phyloP scores from a whole-genome alignment of 345 rosid species.

The Gossypium ekmanianum region DNA sequence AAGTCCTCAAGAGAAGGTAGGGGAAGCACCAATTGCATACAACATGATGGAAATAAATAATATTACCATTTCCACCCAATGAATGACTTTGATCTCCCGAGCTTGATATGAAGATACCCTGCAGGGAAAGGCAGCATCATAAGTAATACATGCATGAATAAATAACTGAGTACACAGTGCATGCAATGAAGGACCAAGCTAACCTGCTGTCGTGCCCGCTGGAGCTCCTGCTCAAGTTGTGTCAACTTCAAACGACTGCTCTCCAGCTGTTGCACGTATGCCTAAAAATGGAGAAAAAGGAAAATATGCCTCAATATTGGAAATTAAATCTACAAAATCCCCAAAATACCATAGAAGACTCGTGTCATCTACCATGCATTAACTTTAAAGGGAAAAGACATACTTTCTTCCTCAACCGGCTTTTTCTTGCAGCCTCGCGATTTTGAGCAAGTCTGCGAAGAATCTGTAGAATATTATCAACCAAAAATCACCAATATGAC shows the following conservation, averaged over 20 bases:
- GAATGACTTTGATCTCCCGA: constrained; percentile 93
- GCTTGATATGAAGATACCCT: constrained; percentile 97
- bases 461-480: constrained; percentile 48
- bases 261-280: constrained; percentile 97
- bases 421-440: constrained; percentile 97
- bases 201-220: constrained; percentile 98
- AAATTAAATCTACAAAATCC: not conserved
- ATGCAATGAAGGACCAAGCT: constrained; percentile 17
- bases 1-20: not conserved
- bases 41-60: not conserved
- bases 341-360: not conserved
- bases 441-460: constrained; percentile 97
- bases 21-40: not conserved
- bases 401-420: constrained; percentile 92
- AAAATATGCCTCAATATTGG: not conserved
- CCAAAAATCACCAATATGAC: constrained; percentile 22
- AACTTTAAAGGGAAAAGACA: not conserved
- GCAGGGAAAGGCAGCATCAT: not conserved
- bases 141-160: not conserved
- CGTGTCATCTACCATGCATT: not conserved
- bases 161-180: not conserved
- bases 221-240: constrained; percentile 96
- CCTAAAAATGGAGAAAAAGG: constrained; percentile 42
- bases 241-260: constrained; percentile 93
- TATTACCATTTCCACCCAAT: constrained; percentile 88